Conservation (phyloP, 176 grass and related monocot species). For the Rhipidocladum racemiflorum region DNA sequence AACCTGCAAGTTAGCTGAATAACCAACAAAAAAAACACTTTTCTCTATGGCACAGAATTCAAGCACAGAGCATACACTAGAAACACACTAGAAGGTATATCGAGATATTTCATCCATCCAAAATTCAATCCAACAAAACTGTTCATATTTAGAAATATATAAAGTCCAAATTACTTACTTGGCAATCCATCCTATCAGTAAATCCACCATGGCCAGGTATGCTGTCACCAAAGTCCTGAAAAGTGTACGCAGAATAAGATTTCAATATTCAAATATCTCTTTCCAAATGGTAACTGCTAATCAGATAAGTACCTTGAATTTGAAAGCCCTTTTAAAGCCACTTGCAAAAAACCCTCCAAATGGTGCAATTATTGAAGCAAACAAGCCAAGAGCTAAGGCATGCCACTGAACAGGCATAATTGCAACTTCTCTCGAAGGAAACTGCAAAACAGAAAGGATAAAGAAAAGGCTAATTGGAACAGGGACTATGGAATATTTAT, state of each 20-base stretch:
- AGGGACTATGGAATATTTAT: background rate
- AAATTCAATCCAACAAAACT: background rate
- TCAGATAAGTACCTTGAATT: conserved; percentile 56
- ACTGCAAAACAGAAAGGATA: conserved; percentile 39
- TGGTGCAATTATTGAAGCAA: conserved; percentile 94
- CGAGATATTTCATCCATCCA: background rate
- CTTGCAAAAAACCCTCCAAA: conserved; percentile 94
- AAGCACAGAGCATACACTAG: background rate
- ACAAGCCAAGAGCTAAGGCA: conserved; percentile 76
- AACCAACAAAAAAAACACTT: background rate
- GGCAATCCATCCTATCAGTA: conserved; percentile 95
- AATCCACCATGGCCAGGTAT: conserved; percentile 92
- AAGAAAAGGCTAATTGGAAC: conserved; percentile 8
- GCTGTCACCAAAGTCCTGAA: conserved; percentile 84
- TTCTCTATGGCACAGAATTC: background rate
- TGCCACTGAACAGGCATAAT: conserved; percentile 83
- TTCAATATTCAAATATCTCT: background rate
- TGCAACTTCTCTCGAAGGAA: conserved; percentile 62
- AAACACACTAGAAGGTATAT: background rate
- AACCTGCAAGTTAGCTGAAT: background rate
- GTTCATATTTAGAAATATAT: background rate
- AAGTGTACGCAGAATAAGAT: conserved; percentile 16
- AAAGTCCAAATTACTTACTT: conserved; percentile 44
- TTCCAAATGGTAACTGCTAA: background rate
- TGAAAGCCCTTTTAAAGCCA: conserved; percentile 89